Evolutionary conservation across 2,329 filamentous ascomycete species (phyloP), one percentile per base, ranked within the genome.

Genomic region (Hypomyces rosellus): DNA sequence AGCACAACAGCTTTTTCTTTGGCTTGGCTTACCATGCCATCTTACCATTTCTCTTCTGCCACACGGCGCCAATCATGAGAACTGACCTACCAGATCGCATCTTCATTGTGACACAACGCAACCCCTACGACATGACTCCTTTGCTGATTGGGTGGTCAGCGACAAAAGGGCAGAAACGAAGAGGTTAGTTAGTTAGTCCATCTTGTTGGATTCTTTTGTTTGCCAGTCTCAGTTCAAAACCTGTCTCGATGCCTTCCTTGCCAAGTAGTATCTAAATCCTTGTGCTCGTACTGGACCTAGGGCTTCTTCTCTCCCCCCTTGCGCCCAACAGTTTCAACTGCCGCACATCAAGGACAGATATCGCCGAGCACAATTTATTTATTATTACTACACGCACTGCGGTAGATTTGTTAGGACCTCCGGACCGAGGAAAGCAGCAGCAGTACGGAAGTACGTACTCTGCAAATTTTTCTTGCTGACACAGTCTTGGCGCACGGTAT

Each of bases 31-130:
- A 20, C 20, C 5, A 3, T 3, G 3, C 20, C 20, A 20, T 20
- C 20, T 20, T 20, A 20, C 20, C 20, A 5, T 20, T 20, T 20
- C 30, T 41, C 46, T 47, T 46, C 44, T 33, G 40, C 49, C 45
- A 48, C 44, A 44, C 49, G 49, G 49, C 49, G 49, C 49, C 49
- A 48, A 51, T 45, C 45, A 44, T 14, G 39, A 25, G n/a, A 48
- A 38, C 40, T 43, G 45, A 25, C 49, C 49, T 51, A 51, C 49
- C 49, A 51, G 45, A 45, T 20, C 20, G 3, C 45, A 34, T 22
- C 16, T 36, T 30, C 15, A 34, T 13, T 51, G 49, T 51, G 45
- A 51, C 38, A 43, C 39, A n/a, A 40, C 39, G 39, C 49, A 51
- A 42, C 34, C 49, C 34, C 25, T 16, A 22, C 16, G 20, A 34